A percentile compares a stretch with the other conserved stretches of the same genome.
These are phyloP conservation scores for Microbotryum scabiosae DNA, from an alignment of 1,284 basidiomycete genomes.

Conservation along the genomic window DNA sequence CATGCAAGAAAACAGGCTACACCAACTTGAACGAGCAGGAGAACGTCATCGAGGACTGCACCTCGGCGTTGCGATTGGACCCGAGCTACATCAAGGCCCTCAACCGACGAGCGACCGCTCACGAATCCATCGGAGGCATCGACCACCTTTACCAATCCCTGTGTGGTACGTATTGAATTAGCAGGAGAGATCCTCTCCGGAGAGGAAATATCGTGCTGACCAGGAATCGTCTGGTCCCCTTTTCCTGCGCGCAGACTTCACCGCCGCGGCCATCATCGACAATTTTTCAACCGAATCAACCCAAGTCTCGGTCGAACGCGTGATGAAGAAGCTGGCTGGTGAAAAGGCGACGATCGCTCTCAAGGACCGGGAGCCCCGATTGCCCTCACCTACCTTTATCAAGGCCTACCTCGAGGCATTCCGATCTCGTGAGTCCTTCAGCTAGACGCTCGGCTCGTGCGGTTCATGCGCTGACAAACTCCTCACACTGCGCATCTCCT, in stretches of 20 bases:
- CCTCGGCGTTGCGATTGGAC: slow-evolving; percentile 79
- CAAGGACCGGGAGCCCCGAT: slow-evolving; percentile 61
- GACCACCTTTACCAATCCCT: slow-evolving; percentile 55
- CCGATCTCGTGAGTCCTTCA: slow-evolving; percentile 54
- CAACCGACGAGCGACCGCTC: slow-evolving; percentile 79
- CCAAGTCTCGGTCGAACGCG: slow-evolving; percentile 77
- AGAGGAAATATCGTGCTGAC: not conserved
- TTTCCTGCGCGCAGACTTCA: slow-evolving; percentile 62
- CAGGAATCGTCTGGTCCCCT: not conserved
- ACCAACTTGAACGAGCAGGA: slow-evolving; percentile 80
- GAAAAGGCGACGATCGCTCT: slow-evolving; percentile 66
- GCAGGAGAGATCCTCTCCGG: too few relatives aligned
- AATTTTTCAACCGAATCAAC: slow-evolving; percentile 78
- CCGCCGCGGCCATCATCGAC: slow-evolving; percentile 88
- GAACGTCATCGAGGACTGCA: slow-evolving; percentile 81
- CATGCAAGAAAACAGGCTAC: slow-evolving; percentile 54
- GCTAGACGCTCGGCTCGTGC: not conserved
- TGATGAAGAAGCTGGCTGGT: slow-evolving; percentile 73
- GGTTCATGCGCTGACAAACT: not conserved
- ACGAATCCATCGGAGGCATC: slow-evolving; percentile 66
- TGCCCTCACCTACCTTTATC: slow-evolving; percentile 89
- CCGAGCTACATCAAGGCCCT: slow-evolving; percentile 86
- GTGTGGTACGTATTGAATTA: slow-evolving; percentile 51
- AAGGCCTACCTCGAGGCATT: slow-evolving; percentile 96
- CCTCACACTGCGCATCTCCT: too few relatives aligned